Evolutionary conservation across 192 early-diverging fungal species (phyloP), one percentile per base, ranked within the genome.

Genomic region (Coemansia sp.): DNA sequence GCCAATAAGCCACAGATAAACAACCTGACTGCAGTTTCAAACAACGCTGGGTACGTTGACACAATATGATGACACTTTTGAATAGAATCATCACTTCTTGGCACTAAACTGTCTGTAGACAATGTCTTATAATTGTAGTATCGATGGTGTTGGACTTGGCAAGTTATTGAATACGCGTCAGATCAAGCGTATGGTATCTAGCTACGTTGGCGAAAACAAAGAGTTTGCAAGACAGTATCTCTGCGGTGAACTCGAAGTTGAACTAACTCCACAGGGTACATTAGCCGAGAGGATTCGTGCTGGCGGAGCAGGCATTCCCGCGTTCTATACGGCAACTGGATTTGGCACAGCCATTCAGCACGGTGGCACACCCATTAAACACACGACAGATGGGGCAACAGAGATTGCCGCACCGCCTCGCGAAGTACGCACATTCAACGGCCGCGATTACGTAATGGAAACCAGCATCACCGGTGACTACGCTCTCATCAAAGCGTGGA

Each of bases 181-280:
- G 87, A 89, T 93, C 83, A 91, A 89, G 69, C 88, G 90, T 60
- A 93, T 93, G 90, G 85, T 93, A 35, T 87, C 85, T 26, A 86
- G 84, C 66, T 93, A 93, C 67, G 90, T 92, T 16, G 92, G 90
- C 46, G 90, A 93, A 64, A 93, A 93, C 85, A 86, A 88, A 53
- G 92, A 93, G 74, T 93, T 93, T 82, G 89, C 89, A 58, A 80
- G 89, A 28, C 92, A 93, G 71, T 93, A 93, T 62, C 85, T 93
- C 10, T 77, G 82, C 62, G 92, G 92, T 14, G 92, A 93, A 63
- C 84, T 92, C n/a, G 92, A 93, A 64, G 92, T 92, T 23, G 89
- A 91, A 76, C 80, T 93, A 19, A 84, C 87, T 26, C 92, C 92
- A 3, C 92, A 93, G 77, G 89, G 91, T 8, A 91, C 92, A 0